phyloP scores from a whole-genome alignment of 768 basidiomycete genomes.

The Pulveroboletus sp. region DNA sequence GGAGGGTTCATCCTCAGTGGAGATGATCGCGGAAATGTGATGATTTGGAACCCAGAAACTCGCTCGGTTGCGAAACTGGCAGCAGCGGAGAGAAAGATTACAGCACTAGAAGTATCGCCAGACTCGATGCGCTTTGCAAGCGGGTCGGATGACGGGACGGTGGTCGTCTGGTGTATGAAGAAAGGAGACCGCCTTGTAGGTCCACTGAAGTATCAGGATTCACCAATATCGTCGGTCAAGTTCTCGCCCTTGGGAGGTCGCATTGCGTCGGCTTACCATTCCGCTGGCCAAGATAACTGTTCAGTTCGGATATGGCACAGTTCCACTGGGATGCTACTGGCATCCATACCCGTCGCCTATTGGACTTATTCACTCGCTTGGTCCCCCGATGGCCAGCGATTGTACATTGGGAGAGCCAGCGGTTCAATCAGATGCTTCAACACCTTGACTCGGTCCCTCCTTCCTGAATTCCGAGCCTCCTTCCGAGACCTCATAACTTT shows the following conservation, averaged over 20 bases:
- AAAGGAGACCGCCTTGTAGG: neutral
- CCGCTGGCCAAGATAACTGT: neutral
- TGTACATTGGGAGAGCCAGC: constrained; percentile 11
- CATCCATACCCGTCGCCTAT: neutral
- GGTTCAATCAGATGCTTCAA: constrained; percentile 14
- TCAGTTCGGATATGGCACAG: constrained; percentile 13
- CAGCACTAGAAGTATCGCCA: constrained; percentile 7
- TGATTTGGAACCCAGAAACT: constrained; percentile 1
- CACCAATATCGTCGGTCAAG: constrained; percentile 12
- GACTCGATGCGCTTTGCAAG: constrained; percentile 3
- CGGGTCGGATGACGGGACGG: constrained; percentile 2
- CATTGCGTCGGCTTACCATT: constrained; percentile 6
- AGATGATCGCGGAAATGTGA: constrained; percentile 2
- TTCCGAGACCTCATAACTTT: constrained; percentile 6
- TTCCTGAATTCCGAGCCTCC: neutral
- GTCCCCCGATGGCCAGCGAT: constrained; percentile 12
- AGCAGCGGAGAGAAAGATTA: neutral
- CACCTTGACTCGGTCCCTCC: neutral
- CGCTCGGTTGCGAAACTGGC: neutral
- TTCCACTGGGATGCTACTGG: constrained; percentile 5
- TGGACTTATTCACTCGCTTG: constrained; percentile 13
- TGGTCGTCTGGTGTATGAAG: constrained; percentile 4
- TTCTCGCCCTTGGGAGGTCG: constrained; percentile 14
- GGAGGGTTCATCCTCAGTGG: constrained; percentile 12
- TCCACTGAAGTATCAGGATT: neutral